Evolutionary conservation across 1,139 yeast species (phyloP).

Genomic region (Blastobotrys elegans): DNA sequence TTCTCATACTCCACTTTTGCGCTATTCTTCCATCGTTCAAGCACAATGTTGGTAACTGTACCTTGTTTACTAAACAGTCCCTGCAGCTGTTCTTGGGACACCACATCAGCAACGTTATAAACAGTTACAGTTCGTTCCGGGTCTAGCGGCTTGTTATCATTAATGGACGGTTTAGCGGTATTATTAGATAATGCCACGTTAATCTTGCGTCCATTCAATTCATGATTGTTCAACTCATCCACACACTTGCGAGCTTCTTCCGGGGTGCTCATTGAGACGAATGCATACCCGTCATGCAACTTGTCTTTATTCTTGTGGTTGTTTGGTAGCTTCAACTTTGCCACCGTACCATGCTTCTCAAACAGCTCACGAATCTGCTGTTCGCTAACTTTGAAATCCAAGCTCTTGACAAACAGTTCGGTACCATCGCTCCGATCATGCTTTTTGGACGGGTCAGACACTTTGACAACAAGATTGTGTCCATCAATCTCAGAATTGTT

Average conservation of each 20-base stretch:
- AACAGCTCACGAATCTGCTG: slow-evolving; percentile 32
- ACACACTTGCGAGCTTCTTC: slow-evolving; percentile 19
- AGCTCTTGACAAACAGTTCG: slow-evolving; percentile 46
- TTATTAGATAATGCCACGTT: slow-evolving; percentile 21
- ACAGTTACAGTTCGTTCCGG: slow-evolving; percentile 23
- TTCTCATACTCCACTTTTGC: slow-evolving; percentile 50
- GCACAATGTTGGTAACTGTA: slow-evolving; percentile 45
- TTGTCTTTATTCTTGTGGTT: slow-evolving; percentile 16
- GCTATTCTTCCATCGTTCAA: slow-evolving; percentile 46
- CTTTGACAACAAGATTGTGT: slow-evolving; percentile 45
- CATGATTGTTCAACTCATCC: slow-evolving; percentile 18
- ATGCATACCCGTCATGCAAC: slow-evolving; percentile 35
- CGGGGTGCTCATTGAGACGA: slow-evolving; percentile 32
- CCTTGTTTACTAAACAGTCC: slow-evolving; percentile 30
- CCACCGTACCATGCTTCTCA: slow-evolving; percentile 45
- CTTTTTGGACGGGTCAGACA: slow-evolving; percentile 48
- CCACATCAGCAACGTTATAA: slow-evolving; percentile 27
- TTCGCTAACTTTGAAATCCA: slow-evolving; percentile 41
- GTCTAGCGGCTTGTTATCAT: not conserved
- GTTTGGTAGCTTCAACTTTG: slow-evolving; percentile 29
- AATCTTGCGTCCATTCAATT: slow-evolving; percentile 22
- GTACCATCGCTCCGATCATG: slow-evolving; percentile 3
- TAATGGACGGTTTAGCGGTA: not conserved
- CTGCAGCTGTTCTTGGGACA: slow-evolving; percentile 27
- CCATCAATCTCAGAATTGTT: slow-evolving; percentile 33